Conservation (phyloP, 2,329 filamentous ascomycete species). For the Incumbomyces lentus region DNA sequence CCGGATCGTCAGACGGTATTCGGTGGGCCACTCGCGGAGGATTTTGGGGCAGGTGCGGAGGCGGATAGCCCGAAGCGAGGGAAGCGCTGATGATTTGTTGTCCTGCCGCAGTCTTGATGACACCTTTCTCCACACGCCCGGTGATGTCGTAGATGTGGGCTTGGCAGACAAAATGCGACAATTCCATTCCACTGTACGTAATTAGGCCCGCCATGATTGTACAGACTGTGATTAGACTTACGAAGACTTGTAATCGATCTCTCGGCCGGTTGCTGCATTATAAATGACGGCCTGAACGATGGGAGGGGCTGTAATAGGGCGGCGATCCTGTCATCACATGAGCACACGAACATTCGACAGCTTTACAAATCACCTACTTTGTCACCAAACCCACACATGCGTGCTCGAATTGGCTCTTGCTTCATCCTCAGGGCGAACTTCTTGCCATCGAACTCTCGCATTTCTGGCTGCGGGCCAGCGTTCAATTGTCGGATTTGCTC, state of each 20-base stretch:
- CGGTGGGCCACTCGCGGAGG: neutral
- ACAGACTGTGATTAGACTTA: slow-evolving; percentile 34
- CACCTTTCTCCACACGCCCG: slow-evolving; percentile 53
- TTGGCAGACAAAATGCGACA: slow-evolving; percentile 56
- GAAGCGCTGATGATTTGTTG: slow-evolving; percentile 12
- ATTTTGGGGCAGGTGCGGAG: neutral
- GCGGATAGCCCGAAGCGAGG: neutral
- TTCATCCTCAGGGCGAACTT: slow-evolving; percentile 61
- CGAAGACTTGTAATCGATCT: slow-evolving; percentile 62
- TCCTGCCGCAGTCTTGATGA: slow-evolving; percentile 45
- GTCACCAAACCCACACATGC: slow-evolving; percentile 98
- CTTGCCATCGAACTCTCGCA: slow-evolving; percentile 33
- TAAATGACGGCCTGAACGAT: slow-evolving; percentile 76
- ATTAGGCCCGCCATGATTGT: slow-evolving; percentile 12
- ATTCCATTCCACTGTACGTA: slow-evolving; percentile 47
- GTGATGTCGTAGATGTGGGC: slow-evolving; percentile 59
- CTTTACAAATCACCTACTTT: slow-evolving; percentile 51
- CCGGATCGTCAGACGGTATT: neutral
- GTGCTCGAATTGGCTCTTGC: slow-evolving; percentile 83
- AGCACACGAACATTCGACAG: slow-evolving; percentile 1
- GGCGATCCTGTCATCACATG: slow-evolving; percentile 56
- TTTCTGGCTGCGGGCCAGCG: slow-evolving; percentile 29
- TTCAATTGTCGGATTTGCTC: neutral
- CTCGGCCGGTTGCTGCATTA: slow-evolving; percentile 63
- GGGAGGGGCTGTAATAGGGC: slow-evolving; percentile 90